Evolutionary conservation across 345 rosid genomes (phyloP).

Genomic region (Firmiana major): DNA sequence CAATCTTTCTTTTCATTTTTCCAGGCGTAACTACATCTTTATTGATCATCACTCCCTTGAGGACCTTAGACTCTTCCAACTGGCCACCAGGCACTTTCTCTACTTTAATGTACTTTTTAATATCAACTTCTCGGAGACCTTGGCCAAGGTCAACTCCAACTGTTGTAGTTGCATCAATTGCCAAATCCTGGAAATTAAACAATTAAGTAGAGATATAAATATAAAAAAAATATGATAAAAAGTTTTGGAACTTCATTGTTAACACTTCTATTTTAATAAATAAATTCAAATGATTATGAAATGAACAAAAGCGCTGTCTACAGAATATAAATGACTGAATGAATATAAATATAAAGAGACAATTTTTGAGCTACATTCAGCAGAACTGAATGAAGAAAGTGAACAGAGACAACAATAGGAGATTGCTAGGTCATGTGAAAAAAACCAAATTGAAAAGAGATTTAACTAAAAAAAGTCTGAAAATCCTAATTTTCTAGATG

Average conservation of each 20-base stretch:
- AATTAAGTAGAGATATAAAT: conserved; percentile 1
- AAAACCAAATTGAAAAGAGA: not conserved
- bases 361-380: not conserved
- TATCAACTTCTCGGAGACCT: conserved; percentile 94
- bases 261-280: not conserved
- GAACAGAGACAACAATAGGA: not conserved
- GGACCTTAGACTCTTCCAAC: conserved; percentile 86
- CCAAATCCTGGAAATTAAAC: conserved; percentile 66
- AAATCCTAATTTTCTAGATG: not conserved
- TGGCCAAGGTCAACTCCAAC: conserved; percentile 95
- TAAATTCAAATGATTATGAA: not conserved
- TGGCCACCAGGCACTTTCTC: conserved; percentile 99
- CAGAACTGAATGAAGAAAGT: not conserved
- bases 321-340: not conserved
- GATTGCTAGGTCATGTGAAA: not conserved
- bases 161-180: conserved; percentile 81
- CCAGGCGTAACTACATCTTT: conserved; percentile 96
- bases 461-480: not conserved
- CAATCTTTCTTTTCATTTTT: conserved; percentile 91
- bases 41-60: conserved; percentile 92
- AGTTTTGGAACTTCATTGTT: not conserved
- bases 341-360: not conserved
- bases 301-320: not conserved
- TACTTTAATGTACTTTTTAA: conserved; percentile 83
- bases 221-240: no score